Evolutionary conservation across 345 rosid species (phyloP).

Genomic region (Salix exigua): DNA sequence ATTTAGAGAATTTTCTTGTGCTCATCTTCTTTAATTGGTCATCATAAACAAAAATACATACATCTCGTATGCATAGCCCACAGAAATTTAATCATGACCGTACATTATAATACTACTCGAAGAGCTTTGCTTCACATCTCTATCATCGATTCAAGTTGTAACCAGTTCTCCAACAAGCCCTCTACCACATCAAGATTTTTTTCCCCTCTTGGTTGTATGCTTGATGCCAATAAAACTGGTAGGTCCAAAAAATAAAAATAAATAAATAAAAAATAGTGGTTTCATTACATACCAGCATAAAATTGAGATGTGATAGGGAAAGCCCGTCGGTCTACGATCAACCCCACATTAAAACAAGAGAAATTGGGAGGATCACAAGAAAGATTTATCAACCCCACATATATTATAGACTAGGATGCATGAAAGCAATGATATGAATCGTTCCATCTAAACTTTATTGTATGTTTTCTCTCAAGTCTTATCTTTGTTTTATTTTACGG

Average conservation of each 20-base stretch:
- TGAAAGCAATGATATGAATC: neutral
- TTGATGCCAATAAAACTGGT: slow-evolving; percentile 24
- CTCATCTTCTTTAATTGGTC: slow-evolving; percentile 10
- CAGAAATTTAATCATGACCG: slow-evolving; percentile 29
- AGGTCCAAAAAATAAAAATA: slow-evolving; percentile 12
- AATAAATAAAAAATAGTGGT: slow-evolving; percentile 9
- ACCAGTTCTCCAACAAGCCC: slow-evolving; percentile 19
- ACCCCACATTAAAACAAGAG: slow-evolving; percentile 7
- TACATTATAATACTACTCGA: neutral
- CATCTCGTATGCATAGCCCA: slow-evolving; percentile 22
- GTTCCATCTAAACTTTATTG: neutral
- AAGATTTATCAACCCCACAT: slow-evolving; percentile 31
- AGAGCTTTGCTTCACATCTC: slow-evolving; percentile 24
- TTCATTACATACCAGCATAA: slow-evolving; percentile 24
- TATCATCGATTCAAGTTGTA: slow-evolving; percentile 19
- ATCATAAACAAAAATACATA: slow-evolving; percentile 5
- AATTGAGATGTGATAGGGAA: neutral
- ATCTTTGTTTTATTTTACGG: neutral
- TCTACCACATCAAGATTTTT: slow-evolving; percentile 17
- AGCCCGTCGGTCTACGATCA: slow-evolving; percentile 7
- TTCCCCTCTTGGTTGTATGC: neutral
- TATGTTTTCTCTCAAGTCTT: neutral
- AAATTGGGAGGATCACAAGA: neutral
- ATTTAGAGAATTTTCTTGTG: slow-evolving; percentile 1
- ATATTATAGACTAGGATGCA: neutral